These are phyloP conservation scores for Aspergillus flavus DNA, from an alignment of 2,329 filamentous ascomycete genomes.

Conservation along the genomic window DNA sequence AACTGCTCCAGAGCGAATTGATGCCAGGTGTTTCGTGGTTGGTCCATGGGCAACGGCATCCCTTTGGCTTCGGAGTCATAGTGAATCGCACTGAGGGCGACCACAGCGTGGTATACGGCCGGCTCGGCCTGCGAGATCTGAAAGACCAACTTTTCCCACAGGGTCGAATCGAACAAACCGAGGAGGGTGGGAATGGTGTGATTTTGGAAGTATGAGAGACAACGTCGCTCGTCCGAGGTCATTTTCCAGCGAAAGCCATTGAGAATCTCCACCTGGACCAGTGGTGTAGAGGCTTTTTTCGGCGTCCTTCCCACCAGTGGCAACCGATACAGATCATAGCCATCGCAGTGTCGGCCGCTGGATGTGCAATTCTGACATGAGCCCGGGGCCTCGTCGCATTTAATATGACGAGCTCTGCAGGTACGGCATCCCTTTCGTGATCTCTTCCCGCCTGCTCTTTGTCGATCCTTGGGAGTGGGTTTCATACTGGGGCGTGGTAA, in stretches of 20 bases:
- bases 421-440: not conserved
- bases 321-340: slow-evolving; percentile 1
- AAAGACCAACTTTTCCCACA: slow-evolving; percentile 1
- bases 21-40: not conserved
- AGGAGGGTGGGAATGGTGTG: not conserved
- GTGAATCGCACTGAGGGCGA: slow-evolving; percentile 2
- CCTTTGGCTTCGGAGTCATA: not conserved
- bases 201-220: not conserved
- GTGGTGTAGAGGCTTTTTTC: not conserved
- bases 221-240: slow-evolving; percentile 8
- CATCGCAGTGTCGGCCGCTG: slow-evolving; percentile 2
- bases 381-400: slow-evolving; percentile 1
- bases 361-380: slow-evolving; percentile 2
- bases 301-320: not conserved
- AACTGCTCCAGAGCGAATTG: not conserved
- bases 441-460: not conserved
- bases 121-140: slow-evolving; percentile 3
- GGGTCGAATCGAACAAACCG: not conserved
- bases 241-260: slow-evolving; percentile 7
- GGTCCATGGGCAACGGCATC: not conserved
- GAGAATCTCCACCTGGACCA: not conserved
- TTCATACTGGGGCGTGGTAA: not conserved
- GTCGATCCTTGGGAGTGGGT: not conserved
- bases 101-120: slow-evolving; percentile 1
- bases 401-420: not conserved